A percentile compares a stretch with the other conserved stretches of the same genome.
phyloP scores from a whole-genome alignment of 331 rosid species.

The Quercus lobata region DNA sequence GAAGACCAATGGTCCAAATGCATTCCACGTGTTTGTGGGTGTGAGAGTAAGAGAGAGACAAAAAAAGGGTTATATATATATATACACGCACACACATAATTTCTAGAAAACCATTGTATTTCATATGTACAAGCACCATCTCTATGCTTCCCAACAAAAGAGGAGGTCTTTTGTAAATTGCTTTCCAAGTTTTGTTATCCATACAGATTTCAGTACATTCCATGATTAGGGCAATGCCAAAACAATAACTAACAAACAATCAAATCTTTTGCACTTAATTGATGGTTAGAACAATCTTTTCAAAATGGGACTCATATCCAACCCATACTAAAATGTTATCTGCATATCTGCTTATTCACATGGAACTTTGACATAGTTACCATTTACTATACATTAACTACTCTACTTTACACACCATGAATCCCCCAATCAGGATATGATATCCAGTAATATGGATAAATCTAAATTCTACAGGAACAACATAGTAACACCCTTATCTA shows the following conservation, averaged over 20 bases:
- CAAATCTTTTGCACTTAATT: background rate
- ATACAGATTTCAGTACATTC: background rate
- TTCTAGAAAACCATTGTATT: background rate
- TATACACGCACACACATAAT: background rate
- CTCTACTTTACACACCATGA: background rate
- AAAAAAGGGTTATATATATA: background rate
- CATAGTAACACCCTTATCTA: background rate
- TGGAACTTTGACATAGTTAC: background rate
- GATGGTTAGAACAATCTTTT: background rate
- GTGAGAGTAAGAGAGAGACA: background rate
- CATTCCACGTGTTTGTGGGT: background rate
- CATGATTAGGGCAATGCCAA: background rate
- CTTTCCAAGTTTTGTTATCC: background rate
- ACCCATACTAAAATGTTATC: background rate
- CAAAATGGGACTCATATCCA: background rate
- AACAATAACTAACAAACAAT: background rate
- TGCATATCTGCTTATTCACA: background rate
- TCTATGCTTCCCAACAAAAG: background rate
- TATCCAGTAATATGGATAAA: background rate
- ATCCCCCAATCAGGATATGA: background rate
- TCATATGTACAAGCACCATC: background rate
- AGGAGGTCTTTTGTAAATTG: background rate
- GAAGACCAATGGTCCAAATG: constrained; percentile 10
- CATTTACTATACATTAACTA: background rate
- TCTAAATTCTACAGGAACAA: background rate